These are phyloP conservation scores for Acanthamoeba royreba DNA, from an alignment of 208 protist genomes.

Conservation along the genomic window DNA sequence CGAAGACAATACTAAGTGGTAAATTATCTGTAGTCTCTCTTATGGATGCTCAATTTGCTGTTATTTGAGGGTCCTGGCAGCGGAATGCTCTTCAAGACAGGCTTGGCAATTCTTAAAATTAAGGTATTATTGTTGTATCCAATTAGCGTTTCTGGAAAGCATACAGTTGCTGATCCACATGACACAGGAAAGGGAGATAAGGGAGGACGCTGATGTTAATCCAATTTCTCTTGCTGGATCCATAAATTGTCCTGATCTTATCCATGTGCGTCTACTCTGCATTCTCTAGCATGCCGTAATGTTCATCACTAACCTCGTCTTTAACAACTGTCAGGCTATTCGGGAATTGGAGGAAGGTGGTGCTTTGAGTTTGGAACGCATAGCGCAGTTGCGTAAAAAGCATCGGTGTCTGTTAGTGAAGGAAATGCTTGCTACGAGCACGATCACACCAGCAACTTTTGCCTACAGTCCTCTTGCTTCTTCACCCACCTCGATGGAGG, in stretches of 20 bases:
- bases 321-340: background rate
- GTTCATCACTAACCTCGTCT: background rate
- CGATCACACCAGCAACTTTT: background rate
- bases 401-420: background rate
- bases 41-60: slow-evolving; percentile 29
- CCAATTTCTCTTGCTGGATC: slow-evolving; percentile 3
- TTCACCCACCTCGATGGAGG: background rate
- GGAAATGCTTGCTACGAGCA: slow-evolving; percentile 6
- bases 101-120: slow-evolving; percentile 26
- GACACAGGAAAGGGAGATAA: slow-evolving; percentile 28
- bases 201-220: background rate
- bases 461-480: background rate
- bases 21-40: background rate
- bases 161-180: background rate
- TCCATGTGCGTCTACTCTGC: background rate
- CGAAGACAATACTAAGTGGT: background rate
- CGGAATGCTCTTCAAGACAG: slow-evolving; percentile 31
- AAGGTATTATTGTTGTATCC: background rate
- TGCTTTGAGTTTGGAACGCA: background rate
- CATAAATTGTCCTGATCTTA: background rate
- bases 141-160: background rate
- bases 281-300: background rate
- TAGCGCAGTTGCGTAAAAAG: slow-evolving; percentile 9
- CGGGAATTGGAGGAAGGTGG: slow-evolving; percentile 9
- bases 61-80: slow-evolving; percentile 15